phyloP scores from a whole-genome alignment of 257 asterid genomes.

The Henckelia pumila region DNA sequence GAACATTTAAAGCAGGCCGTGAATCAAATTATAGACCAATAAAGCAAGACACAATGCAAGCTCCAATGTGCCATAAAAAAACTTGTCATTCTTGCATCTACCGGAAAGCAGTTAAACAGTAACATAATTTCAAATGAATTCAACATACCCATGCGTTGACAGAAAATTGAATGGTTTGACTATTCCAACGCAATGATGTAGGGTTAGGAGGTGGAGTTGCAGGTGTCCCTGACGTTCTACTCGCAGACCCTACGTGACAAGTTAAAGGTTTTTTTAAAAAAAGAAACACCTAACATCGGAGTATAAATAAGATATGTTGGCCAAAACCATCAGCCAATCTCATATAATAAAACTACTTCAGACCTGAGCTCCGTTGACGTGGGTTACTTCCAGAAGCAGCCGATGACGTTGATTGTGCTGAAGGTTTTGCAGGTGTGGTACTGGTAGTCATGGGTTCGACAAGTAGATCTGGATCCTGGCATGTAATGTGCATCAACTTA shows the following conservation, averaged over 20 bases:
- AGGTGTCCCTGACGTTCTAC: conserved; percentile 65
- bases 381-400: conserved; percentile 50
- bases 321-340: conserved; percentile 10
- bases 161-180: conserved; percentile 71
- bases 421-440: conserved; percentile 48
- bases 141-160: conserved; percentile 93
- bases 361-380: conserved; percentile 61
- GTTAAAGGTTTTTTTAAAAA: conserved; percentile 17
- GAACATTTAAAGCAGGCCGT: neutral
- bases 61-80: conserved; percentile 20
- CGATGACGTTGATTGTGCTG: conserved; percentile 52
- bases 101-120: conserved; percentile 1
- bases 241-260: conserved; percentile 53
- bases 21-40: neutral
- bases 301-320: neutral
- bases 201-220: conserved; percentile 55
- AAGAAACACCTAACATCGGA: neutral
- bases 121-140: conserved; percentile 18
- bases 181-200: conserved; percentile 68
- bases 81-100: conserved; percentile 10
- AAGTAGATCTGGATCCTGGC: conserved; percentile 71
- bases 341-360: neutral
- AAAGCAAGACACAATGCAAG: neutral
- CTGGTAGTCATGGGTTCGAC: conserved; percentile 72
- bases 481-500: conserved; percentile 14